Evolutionary conservation across 225 moss, liverwort and hornwort genomes (phyloP), one percentile per base, ranked within the genome.

Genomic region (Physcomitrellopsis africana): DNA sequence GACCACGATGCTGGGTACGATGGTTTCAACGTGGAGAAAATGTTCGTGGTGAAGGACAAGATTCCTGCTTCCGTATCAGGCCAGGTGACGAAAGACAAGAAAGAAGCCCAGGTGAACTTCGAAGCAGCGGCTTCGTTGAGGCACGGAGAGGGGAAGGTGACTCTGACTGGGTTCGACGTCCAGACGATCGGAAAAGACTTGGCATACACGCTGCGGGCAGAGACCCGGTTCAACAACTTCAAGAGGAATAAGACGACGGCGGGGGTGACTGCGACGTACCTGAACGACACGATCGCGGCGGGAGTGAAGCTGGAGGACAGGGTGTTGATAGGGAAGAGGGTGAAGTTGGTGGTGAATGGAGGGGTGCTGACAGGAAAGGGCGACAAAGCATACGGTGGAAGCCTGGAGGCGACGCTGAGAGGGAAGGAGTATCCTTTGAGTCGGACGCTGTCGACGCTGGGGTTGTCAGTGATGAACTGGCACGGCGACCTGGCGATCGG

Each of bases 401-500:
- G 80, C 69, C 57, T 80, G 45, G 80, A 80, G 80, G 65, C 80
- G 22, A 80, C 80, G 18, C 2, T 75, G 37, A 14, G 80, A 12
- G 80, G 80, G 68, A 76, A 70, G 54, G 75, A 80, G 54, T 80
- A 80, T 27, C 75, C 75, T 0, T 64, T 75, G 70, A 70, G 69
- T 57, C 70, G 70, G 4, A 80, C 75, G 2, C 56, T 80, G 47
- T 75, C 80, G 44, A 80, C 80, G 23, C 51, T 80, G 48, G 80
- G 80, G 49, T 75, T 80, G 32, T 80, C 80, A 16, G 75, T 80
- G 63, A 80, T 80, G 80, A 75, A 80, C 67, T 80, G 80, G 80
- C 80, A 80, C 55, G 80, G 80, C 7, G 80, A 80, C 53, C 70
- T 80, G 29, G 80, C 80, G 1, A 69, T 80, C 46, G 80, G 80